A percentile compares a stretch with the other conserved stretches of the same genome.
Evolutionary conservation across 495 filamentous ascomycete genomes (phyloP).

Genomic region (Hypoxylon subgilvum): DNA sequence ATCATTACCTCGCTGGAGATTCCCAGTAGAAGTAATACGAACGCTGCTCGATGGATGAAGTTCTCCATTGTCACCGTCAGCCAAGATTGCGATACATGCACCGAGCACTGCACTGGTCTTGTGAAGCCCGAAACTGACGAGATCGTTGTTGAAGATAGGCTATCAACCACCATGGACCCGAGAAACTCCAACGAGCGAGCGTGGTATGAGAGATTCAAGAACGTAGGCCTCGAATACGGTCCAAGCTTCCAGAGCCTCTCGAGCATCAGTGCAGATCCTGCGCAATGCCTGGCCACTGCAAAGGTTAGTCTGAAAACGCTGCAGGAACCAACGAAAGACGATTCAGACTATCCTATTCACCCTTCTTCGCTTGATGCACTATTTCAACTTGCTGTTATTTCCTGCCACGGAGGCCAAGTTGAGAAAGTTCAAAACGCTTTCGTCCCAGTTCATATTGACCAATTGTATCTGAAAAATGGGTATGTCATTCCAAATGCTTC

Average conservation of each 20-base stretch:
- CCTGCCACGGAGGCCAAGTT: slow-evolving; percentile 22
- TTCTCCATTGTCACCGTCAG: slow-evolving; percentile 30
- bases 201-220: slow-evolving; percentile 30
- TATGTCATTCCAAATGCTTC: too few species aligned
- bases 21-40: too few species aligned
- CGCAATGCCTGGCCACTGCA: slow-evolving; percentile 3
- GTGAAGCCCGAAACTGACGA: slow-evolving; percentile 24
- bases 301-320: slow-evolving; percentile 38
- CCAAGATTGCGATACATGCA: slow-evolving; percentile 13
- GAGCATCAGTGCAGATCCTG: slow-evolving; percentile 11
- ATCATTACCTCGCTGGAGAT: slow-evolving; percentile 12
- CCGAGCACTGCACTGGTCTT: slow-evolving; percentile 33
- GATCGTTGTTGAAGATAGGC: background rate
- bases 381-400: slow-evolving; percentile 34
- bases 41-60: slow-evolving; percentile 10
- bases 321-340: slow-evolving; percentile 25
- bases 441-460: slow-evolving; percentile 13
- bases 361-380: slow-evolving; percentile 42
- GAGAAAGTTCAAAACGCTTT: background rate
- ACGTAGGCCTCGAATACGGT: slow-evolving; percentile 32
- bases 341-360: slow-evolving; percentile 47
- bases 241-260: slow-evolving; percentile 29
- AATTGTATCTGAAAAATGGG: too few species aligned
- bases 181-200: background rate
- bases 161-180: slow-evolving; percentile 4